phyloP scores from a whole-genome alignment of 148 eudicot genomes.

The Rhododendron williamsianum region DNA sequence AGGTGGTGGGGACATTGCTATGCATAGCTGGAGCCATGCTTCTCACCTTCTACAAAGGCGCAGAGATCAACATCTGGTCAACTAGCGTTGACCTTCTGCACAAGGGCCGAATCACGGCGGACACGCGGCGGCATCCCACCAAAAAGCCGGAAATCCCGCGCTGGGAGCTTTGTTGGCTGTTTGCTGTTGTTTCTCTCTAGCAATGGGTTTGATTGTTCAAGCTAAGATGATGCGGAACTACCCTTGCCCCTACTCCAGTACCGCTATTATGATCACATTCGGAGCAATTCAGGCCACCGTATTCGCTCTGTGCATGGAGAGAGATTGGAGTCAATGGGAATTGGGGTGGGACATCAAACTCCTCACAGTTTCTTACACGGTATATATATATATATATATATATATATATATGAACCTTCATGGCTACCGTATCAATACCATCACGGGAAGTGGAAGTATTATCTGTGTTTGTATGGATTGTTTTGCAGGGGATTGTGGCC shows the following conservation, averaged over 20 bases:
- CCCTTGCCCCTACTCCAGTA: constrained; percentile 52
- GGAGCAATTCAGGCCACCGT: constrained; percentile 42
- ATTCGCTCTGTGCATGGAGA: constrained; percentile 40
- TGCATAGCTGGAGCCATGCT: constrained; percentile 77
- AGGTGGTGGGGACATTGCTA: constrained; percentile 50
- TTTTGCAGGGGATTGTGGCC: constrained; percentile 31
- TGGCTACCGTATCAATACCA: background rate
- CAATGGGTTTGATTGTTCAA: constrained; percentile 47
- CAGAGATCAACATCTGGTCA: constrained; percentile 41
- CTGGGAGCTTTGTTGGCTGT: constrained; percentile 30
- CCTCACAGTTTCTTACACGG: constrained; percentile 41
- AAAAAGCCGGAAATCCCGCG: constrained; percentile 12
- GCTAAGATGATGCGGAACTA: constrained; percentile 42
- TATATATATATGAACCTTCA: background rate
- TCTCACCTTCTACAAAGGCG: constrained; percentile 64
- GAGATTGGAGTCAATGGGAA: constrained; percentile 55
- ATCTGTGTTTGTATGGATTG: background rate
- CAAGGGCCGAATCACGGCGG: background rate
- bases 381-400: constrained; percentile 35
- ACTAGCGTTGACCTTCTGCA: constrained; percentile 36
- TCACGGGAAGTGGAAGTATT: background rate
- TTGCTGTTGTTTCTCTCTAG: constrained; percentile 20
- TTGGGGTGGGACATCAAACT: constrained; percentile 74
- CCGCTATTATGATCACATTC: constrained; percentile 45
- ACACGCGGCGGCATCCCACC: background rate